phyloP scores from a whole-genome alignment of 1,284 basidiomycete genomes.

The Schizophyllum amplum region DNA sequence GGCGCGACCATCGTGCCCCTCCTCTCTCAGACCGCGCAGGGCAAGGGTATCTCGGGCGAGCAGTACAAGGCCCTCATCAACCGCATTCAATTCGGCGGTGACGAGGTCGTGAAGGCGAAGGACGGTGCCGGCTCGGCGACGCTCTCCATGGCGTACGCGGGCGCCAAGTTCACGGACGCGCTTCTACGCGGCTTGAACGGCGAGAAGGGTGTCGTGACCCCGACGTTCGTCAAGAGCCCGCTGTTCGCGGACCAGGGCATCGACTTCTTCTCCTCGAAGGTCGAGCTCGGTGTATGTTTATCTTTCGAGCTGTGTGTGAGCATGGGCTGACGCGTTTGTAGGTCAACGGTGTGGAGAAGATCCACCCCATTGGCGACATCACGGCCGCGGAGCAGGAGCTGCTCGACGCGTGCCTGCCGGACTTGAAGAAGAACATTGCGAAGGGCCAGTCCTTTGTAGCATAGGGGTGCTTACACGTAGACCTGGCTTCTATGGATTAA shows the following conservation, averaged over 20 bases:
- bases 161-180: conserved; percentile 81
- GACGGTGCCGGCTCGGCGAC: conserved; percentile 88
- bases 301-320: conserved; percentile 9
- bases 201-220: conserved; percentile 78
- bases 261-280: conserved; percentile 85
- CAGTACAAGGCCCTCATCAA: conserved; percentile 65
- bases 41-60: conserved; percentile 64
- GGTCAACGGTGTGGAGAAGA: conserved; percentile 86
- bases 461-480: conserved; percentile 20
- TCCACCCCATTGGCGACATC: conserved; percentile 73
- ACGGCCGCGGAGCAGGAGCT: conserved; percentile 80
- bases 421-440: conserved; percentile 95
- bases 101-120: conserved; percentile 87
- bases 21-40: conserved; percentile 70
- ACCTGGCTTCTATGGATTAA: neutral
- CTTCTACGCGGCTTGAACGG: conserved; percentile 82
- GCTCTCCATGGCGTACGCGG: conserved; percentile 91
- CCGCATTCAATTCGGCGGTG: conserved; percentile 89
- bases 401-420: conserved; percentile 82
- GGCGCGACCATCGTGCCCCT: conserved; percentile 95
- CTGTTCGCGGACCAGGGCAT: conserved; percentile 77
- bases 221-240: conserved; percentile 86
- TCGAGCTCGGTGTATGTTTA: conserved; percentile 79
- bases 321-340: conserved; percentile 22
- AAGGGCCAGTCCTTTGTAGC: conserved; percentile 88